A percentile compares a stretch with the other conserved stretches of the same genome.
These are phyloP conservation scores for Phytopythium delawarense DNA, from an alignment of 352 stramenopile genomes.

Conservation along the genomic window DNA sequence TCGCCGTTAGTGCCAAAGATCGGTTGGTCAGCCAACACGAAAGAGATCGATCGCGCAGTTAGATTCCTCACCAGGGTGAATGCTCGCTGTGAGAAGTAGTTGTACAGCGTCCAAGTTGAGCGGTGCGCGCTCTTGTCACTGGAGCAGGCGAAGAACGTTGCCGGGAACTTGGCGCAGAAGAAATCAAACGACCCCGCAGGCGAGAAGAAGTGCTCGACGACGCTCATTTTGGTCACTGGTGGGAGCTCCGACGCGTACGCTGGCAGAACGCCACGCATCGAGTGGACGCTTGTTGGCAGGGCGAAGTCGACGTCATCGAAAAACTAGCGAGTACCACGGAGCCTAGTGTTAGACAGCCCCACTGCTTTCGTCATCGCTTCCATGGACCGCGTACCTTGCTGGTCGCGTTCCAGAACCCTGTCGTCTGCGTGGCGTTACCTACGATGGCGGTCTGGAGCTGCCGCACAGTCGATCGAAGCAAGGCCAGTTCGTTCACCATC, in stretches of 20 bases:
- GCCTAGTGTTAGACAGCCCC: not conserved
- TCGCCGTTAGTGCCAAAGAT: not conserved
- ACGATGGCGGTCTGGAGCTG: constrained; percentile 38
- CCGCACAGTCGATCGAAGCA: constrained; percentile 19
- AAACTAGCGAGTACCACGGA: constrained; percentile 21
- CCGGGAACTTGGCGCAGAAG: constrained; percentile 61
- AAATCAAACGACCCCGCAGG: constrained; percentile 64
- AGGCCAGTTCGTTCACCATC: constrained; percentile 35
- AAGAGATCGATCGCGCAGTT: constrained; percentile 9
- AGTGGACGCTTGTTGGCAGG: constrained; percentile 26
- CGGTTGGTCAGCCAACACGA: not conserved
- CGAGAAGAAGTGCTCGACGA: constrained; percentile 69
- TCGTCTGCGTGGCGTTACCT: constrained; percentile 22
- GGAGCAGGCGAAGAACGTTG: constrained; percentile 57
- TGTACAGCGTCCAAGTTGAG: constrained; percentile 56
- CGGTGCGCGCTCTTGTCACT: constrained; percentile 7
- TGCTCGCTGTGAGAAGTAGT: constrained; percentile 69
- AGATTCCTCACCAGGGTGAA: constrained; percentile 47
- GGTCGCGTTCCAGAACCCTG: constrained; percentile 67
- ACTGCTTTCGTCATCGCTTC: not conserved
- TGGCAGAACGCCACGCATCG: constrained; percentile 58
- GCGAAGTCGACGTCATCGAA: constrained; percentile 38
- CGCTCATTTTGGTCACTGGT: constrained; percentile 47
- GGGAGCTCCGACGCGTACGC: constrained; percentile 44
- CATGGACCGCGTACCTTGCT: constrained; percentile 16